Percentiles rank a stretch among this genome's conserved stretches.
Evolutionary conservation across 192 early-diverging fungal species (phyloP).

Genomic region (Diversispora epigaea): DNA sequence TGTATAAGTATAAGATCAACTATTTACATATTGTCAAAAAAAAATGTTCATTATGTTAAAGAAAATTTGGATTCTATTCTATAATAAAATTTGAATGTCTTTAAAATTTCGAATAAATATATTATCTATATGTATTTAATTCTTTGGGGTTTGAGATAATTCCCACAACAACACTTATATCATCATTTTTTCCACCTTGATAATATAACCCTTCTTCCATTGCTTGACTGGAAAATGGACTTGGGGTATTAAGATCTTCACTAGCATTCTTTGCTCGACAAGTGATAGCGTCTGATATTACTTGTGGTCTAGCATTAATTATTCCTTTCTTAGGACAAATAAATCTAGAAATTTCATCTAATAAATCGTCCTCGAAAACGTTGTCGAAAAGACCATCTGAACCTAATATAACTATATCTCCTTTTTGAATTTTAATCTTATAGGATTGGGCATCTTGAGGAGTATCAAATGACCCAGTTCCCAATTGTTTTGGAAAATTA

Average conservation of each 20-base stretch:
- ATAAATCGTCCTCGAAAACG: constrained; percentile 95
- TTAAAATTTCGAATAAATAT: too few species aligned
- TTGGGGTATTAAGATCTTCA: constrained; percentile 74
- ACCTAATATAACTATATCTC: constrained; percentile 90
- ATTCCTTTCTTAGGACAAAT: neutral
- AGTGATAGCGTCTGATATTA: constrained; percentile 80
- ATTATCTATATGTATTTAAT: too few species aligned
- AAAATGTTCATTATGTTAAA: too few species aligned
- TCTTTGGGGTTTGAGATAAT: too few species aligned
- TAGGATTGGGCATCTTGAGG: constrained; percentile 85
- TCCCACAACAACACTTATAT: constrained; percentile 85
- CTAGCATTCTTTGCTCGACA: constrained; percentile 71
- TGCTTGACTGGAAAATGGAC: constrained; percentile 91
- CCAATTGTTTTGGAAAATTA: constrained; percentile 97
- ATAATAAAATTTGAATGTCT: too few species aligned
- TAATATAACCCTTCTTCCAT: constrained; percentile 92
- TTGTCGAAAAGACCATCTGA: constrained; percentile 98
- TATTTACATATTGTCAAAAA: too few species aligned
- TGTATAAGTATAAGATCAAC: too few species aligned
- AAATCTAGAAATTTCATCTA: constrained; percentile 71
- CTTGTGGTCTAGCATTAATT: constrained; percentile 58
- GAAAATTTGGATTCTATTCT: too few species aligned
- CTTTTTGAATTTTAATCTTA: constrained; percentile 81
- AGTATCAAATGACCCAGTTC: constrained; percentile 76
- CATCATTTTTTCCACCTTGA: constrained; percentile 94